phyloP scores from a whole-genome alignment of 257 asterid species.

The Solanum neorickii region DNA sequence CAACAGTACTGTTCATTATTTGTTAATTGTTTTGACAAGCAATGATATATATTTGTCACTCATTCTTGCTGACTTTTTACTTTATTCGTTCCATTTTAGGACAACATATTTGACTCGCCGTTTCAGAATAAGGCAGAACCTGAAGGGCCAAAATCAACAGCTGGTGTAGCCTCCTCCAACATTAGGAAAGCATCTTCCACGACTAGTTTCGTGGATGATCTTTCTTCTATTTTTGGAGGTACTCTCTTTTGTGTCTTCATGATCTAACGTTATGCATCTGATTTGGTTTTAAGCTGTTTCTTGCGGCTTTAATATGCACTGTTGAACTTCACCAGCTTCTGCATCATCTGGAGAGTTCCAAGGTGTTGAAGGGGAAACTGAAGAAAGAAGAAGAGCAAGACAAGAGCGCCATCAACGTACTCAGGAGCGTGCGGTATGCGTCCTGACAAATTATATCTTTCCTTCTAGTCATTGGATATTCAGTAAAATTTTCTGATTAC shows the following conservation, averaged over 20 bases:
- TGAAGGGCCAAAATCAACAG: constrained; percentile 56
- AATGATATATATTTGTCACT: background rate
- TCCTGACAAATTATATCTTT: background rate
- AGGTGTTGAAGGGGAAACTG: constrained; percentile 92
- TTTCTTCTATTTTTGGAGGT: constrained; percentile 93
- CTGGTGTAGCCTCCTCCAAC: constrained; percentile 59
- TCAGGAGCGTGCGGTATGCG: constrained; percentile 85
- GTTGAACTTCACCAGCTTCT: constrained; percentile 39
- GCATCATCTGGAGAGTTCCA: constrained; percentile 76
- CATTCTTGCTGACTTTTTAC: background rate
- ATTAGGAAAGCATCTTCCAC: constrained; percentile 69
- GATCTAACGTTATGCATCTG: background rate
- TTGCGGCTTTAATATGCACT: constrained; percentile 10
- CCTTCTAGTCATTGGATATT: background rate
- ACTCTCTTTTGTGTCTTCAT: background rate
- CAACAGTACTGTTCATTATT: background rate
- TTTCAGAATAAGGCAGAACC: constrained; percentile 52
- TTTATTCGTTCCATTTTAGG: constrained; percentile 29
- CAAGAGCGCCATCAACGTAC: constrained; percentile 89
- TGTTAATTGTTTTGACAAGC: background rate
- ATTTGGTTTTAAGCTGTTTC: background rate
- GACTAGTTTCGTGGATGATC: constrained; percentile 77
- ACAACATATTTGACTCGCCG: constrained; percentile 53
- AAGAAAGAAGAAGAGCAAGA: constrained; percentile 93
- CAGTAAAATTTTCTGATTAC: background rate